Conservation (phyloP, 352 stramenopile species). For the Thalassiosira pacifica region DNA sequence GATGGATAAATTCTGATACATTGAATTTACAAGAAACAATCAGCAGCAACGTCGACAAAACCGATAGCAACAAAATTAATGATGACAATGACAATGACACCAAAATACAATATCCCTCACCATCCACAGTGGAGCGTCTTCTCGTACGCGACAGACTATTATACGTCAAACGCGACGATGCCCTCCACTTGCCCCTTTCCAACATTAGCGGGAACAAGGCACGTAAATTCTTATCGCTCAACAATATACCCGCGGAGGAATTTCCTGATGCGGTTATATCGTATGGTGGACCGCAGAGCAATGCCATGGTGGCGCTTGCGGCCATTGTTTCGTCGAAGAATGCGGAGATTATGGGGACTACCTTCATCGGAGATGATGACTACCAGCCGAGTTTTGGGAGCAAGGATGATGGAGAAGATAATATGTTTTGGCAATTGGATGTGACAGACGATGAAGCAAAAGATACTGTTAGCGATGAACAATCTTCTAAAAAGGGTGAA, state of each 20-base stretch:
- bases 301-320: constrained; percentile 85
- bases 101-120: constrained; percentile 28
- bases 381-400: neutral
- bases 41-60: constrained; percentile 3
- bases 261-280: constrained; percentile 80
- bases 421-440: constrained; percentile 46
- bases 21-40: constrained; percentile 21
- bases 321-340: constrained; percentile 81
- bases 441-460: constrained; percentile 34
- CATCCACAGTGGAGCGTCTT: constrained; percentile 71
- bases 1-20: constrained; percentile 43
- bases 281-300: constrained; percentile 84
- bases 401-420: neutral
- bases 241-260: constrained; percentile 62
- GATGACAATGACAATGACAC: constrained; percentile 19
- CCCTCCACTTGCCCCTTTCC: constrained; percentile 68
- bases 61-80: neutral
- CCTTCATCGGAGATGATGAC: neutral
- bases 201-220: constrained; percentile 85
- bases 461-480: neutral
- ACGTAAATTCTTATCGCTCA: constrained; percentile 79
- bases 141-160: constrained; percentile 71
- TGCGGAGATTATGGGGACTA: constrained; percentile 42
- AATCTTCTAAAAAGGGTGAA: neutral
- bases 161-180: constrained; percentile 83